Conservation (phyloP, 139 green algal species). For the Closterium sp. region DNA sequence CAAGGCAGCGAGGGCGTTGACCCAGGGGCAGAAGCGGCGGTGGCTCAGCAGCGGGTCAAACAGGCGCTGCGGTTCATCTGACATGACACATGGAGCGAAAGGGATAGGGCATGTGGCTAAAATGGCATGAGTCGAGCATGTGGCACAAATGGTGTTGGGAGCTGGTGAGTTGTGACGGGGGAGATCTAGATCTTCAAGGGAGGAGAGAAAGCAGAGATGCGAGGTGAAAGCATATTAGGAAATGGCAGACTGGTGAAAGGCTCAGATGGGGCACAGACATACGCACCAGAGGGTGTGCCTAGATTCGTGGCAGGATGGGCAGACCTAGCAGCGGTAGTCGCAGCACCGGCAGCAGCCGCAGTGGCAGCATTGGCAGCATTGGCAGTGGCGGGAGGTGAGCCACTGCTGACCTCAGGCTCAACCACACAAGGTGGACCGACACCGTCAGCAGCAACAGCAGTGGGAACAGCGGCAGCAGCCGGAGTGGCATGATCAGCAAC, state of each 20-base stretch:
- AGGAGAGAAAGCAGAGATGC: background rate
- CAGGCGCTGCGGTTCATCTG: background rate
- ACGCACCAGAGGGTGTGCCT: background rate
- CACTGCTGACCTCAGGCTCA: background rate
- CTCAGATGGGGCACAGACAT: background rate
- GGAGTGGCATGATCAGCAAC: background rate
- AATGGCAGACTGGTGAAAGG: background rate
- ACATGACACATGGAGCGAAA: background rate
- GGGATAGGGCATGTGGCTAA: background rate
- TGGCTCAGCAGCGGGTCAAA: conserved; percentile 26
- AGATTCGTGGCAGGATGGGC: background rate
- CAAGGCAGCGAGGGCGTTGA: background rate
- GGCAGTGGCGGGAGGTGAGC: background rate
- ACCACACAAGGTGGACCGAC: background rate
- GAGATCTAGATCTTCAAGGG: background rate
- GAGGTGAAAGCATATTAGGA: background rate
- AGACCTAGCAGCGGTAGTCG: background rate
- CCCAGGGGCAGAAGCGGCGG: conserved; percentile 27
- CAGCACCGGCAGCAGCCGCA: background rate
- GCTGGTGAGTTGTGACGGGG: background rate
- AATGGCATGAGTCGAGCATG: background rate
- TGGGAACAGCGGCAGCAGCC: background rate
- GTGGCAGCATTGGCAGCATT: background rate
- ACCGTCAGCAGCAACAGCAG: background rate
- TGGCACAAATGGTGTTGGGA: background rate